Evolutionary conservation across 148 eudicot genomes (phyloP).

Genomic region (Dianthus caryophyllus): DNA sequence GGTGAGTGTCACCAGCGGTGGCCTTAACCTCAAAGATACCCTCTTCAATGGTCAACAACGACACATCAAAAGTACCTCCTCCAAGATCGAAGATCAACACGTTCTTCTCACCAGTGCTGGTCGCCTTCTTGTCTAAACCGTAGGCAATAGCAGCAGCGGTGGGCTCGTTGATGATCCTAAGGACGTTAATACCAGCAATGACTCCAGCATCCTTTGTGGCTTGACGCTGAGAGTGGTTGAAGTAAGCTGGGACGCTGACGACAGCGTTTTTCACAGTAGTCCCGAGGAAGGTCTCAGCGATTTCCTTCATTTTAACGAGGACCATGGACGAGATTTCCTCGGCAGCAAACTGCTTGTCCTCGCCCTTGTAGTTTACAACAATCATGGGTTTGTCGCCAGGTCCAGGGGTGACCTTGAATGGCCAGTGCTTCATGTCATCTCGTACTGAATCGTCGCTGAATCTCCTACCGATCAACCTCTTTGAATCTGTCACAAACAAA

Average conservation of each 20-base stretch:
- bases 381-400: conserved; percentile 31
- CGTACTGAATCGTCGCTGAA: conserved; percentile 33
- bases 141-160: conserved; percentile 36
- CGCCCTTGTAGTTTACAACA: conserved; percentile 29
- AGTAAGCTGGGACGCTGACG: conserved; percentile 34
- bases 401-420: conserved; percentile 29
- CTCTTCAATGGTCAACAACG: conserved; percentile 35
- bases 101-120: conserved; percentile 30
- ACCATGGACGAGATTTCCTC: conserved; percentile 38
- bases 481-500: conserved; percentile 16
- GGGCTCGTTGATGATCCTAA: conserved; percentile 30
- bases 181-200: conserved; percentile 29
- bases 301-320: conserved; percentile 29
- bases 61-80: conserved; percentile 41
- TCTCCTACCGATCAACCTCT: conserved; percentile 31
- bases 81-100: conserved; percentile 36
- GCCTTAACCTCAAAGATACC: conserved; percentile 41
- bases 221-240: conserved; percentile 36
- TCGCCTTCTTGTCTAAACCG: conserved; percentile 40
- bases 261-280: conserved; percentile 25
- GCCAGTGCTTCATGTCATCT: conserved; percentile 37
- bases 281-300: conserved; percentile 30
- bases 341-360: conserved; percentile 32
- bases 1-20: conserved; percentile 39
- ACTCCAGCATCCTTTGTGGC: conserved; percentile 34